Base-by-base conservation (phyloP, 2,329 filamentous ascomycete genomes). In the Exutisphaerella laricina region DNA sequence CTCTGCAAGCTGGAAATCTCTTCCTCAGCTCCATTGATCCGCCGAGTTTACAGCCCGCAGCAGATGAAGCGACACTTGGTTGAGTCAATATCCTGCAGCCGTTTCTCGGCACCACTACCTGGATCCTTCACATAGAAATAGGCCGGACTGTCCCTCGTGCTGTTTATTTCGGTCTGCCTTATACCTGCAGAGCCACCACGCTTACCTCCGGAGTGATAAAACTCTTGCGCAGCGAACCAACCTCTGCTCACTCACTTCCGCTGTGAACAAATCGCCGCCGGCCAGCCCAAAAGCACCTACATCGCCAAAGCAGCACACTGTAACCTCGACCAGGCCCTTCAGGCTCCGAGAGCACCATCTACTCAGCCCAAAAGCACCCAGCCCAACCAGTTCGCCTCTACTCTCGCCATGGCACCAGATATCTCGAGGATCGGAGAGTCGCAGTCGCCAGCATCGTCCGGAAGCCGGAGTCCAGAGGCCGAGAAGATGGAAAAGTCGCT, bases 401-500 rank as follows among this genome's bases (percentile, higher is more conserved):
- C 20, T 17, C 25, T 13, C 31, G 41, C 17, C 23, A 52, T 52
- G 49, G 46, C 41, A 17, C 49, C 49, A 13, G 49, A 49, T 28
- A 48, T 52, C 16, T 38, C 49, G 33, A 47, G 44, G 14, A 42
- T 49, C 13, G 46, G 41, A 6, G 17, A 35, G 12, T 35, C 32
- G 32, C 32, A 22, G 32, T 35, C 32, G 32, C 32, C 32, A 9
- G 32, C 18, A 20, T 35, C 32, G 32, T 35, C 32, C 13, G 32
- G 32, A 6, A 35, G 32, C 32, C 32, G 32, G 17, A 35, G 32
- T n/a, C 18, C 43, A 22, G 41, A 53, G 33, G 50, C 41, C 20
- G 50, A 49, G 30, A 48, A 49, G 42, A 43, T 54, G 30, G 59
- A 60, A 38, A 33, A 52, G 36, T 51, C 51, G 16, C 43, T 58